phyloP scores from a whole-genome alignment of 164 flowering plant genomes.

The Macadamia integrifolia region DNA sequence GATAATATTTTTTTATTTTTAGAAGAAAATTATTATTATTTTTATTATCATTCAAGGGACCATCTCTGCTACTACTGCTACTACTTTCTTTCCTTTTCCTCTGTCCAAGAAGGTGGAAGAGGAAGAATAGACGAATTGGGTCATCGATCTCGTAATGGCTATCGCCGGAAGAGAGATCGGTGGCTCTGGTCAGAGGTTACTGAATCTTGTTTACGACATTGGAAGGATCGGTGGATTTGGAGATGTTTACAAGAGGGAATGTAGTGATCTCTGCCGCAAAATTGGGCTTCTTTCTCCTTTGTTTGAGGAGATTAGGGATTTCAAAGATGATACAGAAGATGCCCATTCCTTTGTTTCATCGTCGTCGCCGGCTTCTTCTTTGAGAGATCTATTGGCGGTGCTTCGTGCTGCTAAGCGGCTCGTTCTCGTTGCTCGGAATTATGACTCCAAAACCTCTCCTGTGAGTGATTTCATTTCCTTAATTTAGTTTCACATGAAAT shows the following conservation, averaged over 20 bases:
- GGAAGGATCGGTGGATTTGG: background rate
- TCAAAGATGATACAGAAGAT: conserved; percentile 1
- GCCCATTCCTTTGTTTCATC: conserved; percentile 3
- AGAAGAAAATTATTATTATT: too few species aligned
- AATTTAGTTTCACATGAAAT: background rate
- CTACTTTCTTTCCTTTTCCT: background rate
- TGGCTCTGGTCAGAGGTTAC: background rate
- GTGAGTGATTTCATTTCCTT: conserved; percentile 29
- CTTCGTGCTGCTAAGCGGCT: conserved; percentile 57
- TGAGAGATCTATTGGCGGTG: conserved; percentile 38
- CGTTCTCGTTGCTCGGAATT: conserved; percentile 32
- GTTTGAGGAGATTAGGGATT: conserved; percentile 21
- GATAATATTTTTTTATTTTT: background rate
- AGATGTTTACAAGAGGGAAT: background rate
- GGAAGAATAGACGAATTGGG: background rate
- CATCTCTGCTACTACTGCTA: background rate
- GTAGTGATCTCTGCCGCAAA: background rate
- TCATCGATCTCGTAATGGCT: background rate
- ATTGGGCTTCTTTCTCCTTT: background rate
- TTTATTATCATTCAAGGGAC: background rate
- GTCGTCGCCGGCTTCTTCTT: conserved; percentile 18
- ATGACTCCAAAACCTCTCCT: conserved; percentile 19
- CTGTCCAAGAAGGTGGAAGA: background rate
- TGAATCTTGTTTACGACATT: background rate
- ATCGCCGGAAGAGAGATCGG: background rate